These are phyloP conservation scores for Globisporangium mamillatum DNA, from an alignment of 352 stramenopile species.

Conservation along the genomic window DNA sequence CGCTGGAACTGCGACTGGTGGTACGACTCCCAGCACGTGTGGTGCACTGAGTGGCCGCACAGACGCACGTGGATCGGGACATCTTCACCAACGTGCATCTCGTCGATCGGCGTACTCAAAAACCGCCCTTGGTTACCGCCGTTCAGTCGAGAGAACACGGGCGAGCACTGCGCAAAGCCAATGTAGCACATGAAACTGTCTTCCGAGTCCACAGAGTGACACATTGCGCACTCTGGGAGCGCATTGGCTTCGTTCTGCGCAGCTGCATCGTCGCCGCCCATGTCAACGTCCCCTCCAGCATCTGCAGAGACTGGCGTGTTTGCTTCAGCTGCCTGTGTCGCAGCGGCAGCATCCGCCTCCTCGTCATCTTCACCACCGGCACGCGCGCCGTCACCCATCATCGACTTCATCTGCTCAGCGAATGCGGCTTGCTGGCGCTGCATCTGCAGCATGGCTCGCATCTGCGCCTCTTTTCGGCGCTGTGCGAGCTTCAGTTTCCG, in stretches of 20 bases:
- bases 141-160: slow-evolving; percentile 70
- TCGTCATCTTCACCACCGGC: slow-evolving; percentile 42
- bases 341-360: slow-evolving; percentile 13
- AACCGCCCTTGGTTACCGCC: slow-evolving; percentile 45
- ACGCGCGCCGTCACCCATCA: slow-evolving; percentile 50
- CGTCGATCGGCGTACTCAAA: slow-evolving; percentile 77
- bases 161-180: slow-evolving; percentile 80
- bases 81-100: slow-evolving; percentile 84
- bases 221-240: slow-evolving; percentile 80
- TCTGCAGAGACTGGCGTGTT: background rate
- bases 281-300: slow-evolving; percentile 37
- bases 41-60: slow-evolving; percentile 95
- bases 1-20: slow-evolving; percentile 93
- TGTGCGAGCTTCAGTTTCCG: slow-evolving; percentile 59
- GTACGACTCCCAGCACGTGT: slow-evolving; percentile 94
- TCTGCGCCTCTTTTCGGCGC: slow-evolving; percentile 67
- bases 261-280: slow-evolving; percentile 31
- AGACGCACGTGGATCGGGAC: slow-evolving; percentile 77
- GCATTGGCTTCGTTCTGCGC: slow-evolving; percentile 13
- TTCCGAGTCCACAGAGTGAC: slow-evolving; percentile 71
- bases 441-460: slow-evolving; percentile 76
- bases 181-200: slow-evolving; percentile 88
- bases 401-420: slow-evolving; percentile 68
- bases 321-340: background rate
- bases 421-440: slow-evolving; percentile 80